A percentile compares a stretch with the other conserved stretches of the same genome.
Conservation (phyloP, 192 early-diverging fungal genomes). For the Physocladia obscura region DNA sequence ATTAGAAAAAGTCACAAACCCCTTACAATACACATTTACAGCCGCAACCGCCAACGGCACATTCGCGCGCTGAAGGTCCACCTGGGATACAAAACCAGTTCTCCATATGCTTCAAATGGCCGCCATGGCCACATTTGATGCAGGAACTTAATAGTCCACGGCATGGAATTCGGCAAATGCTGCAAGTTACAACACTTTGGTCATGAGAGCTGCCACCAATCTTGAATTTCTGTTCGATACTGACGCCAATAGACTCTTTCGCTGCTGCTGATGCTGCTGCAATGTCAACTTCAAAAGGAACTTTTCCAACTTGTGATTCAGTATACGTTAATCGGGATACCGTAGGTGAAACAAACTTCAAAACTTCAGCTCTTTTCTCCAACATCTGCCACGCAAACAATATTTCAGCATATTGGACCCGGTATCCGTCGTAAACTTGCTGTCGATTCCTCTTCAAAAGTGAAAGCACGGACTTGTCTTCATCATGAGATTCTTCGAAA, state of each 20-base stretch:
- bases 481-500: conserved; percentile 1
- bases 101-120: conserved; percentile 14
- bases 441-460: neutral
- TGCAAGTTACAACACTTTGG: neutral
- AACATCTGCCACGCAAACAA: conserved; percentile 16
- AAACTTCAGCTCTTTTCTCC: conserved; percentile 8
- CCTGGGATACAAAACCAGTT: conserved; percentile 4
- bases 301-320: neutral
- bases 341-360: neutral
- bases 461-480: neutral
- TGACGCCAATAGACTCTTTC: neutral
- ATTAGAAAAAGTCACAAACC: too few species aligned
- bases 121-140: conserved; percentile 18
- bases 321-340: neutral
- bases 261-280: neutral
- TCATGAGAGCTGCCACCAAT: neutral
- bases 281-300: neutral
- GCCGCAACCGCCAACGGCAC: conserved; percentile 14
- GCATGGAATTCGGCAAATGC: conserved; percentile 20
- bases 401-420: conserved; percentile 18
- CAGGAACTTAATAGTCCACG: conserved; percentile 9
- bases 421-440: conserved; percentile 5
- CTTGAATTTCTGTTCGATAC: neutral
- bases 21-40: conserved; percentile 17
- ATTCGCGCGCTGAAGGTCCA: neutral